These are phyloP conservation scores for Wilcoxina mikolae DNA, from an alignment of 495 filamentous ascomycete species.

Conservation along the genomic window DNA sequence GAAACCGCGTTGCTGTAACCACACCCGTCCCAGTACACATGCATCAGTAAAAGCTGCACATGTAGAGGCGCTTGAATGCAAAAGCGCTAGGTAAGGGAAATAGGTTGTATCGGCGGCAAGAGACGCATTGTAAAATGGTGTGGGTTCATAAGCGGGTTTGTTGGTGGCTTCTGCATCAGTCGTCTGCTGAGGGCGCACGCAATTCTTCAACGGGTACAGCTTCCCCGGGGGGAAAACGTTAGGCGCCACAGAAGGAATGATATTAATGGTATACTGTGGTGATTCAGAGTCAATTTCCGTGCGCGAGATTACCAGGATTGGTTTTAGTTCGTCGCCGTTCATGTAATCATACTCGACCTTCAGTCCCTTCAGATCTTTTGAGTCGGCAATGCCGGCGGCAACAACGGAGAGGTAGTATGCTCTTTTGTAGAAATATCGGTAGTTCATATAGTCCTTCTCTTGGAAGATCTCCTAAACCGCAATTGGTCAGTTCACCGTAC, in stretches of 20 bases:
- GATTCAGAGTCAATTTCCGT: slow-evolving; percentile 20
- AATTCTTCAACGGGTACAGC: slow-evolving; percentile 53
- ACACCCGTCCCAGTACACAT: slow-evolving; percentile 69
- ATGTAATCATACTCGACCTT: slow-evolving; percentile 50
- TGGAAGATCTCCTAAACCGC: slow-evolving; percentile 55
- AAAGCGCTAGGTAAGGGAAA: slow-evolving; percentile 53
- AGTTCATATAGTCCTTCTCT: slow-evolving; percentile 85
- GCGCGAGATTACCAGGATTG: slow-evolving; percentile 46
- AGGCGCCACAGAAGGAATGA: slow-evolving; percentile 57
- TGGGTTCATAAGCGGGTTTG: slow-evolving; percentile 34
- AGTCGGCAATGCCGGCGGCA: slow-evolving; percentile 49
- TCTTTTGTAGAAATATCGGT: slow-evolving; percentile 87
- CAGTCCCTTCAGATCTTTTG: slow-evolving; percentile 36
- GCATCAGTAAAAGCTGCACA: slow-evolving; percentile 65
- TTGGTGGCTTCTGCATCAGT: slow-evolving; percentile 29
- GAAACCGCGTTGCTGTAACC: slow-evolving; percentile 81
- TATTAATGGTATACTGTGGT: slow-evolving; percentile 49
- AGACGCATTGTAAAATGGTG: slow-evolving; percentile 80
- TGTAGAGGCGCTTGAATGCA: slow-evolving; percentile 48
- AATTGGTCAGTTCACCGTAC: slow-evolving; percentile 5
- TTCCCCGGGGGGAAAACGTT: slow-evolving; percentile 51
- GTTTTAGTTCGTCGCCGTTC: slow-evolving; percentile 64
- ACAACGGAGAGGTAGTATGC: slow-evolving; percentile 81
- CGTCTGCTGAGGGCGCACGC: slow-evolving; percentile 41
- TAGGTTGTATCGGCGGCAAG: slow-evolving; percentile 62